Evolutionary conservation across 2,329 filamentous ascomycete genomes (phyloP), one percentile per base, ranked within the genome.

Genomic region (Hirsutella rhossiliensis): DNA sequence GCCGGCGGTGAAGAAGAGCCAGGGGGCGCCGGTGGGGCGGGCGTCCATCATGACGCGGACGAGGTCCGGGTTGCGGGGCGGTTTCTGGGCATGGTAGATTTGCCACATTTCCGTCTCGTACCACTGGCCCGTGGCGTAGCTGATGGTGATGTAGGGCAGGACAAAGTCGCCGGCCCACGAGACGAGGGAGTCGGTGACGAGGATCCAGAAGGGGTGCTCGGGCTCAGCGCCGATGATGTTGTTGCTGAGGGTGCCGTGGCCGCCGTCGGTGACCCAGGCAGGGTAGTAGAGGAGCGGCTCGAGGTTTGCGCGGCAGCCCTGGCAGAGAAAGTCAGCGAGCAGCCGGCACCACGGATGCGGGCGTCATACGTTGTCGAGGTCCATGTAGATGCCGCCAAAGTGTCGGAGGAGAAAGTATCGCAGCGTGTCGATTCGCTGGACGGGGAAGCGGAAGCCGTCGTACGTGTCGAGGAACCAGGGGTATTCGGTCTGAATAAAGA

Each of bases 311-410:
- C 40, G 45, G 32, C 47, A 48, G 30, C 29, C 40, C 47, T 48
- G 11, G 6, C 2, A 6, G 34, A 17, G 12, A n/a, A 37, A 13
- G n/a, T 34, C 8, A 34, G n/a, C 34, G 9, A 37, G n/a, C n/a
- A n/a, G n/a, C n/a, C n/a, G n/a, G 15, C 34, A 17, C 18, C 3
- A 9, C 8, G n/a, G n/a, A 15, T 7, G 17, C 5, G 12, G 9
- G 20, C 12, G 9, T 17, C 17, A 8, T 42, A 46, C 44, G 31
- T 41, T 41, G 61, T 92, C 85, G 40, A 90, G 65, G 56, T 92
- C 85, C 52, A 90, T 79, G 62, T 90, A 90, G 45, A 87, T 80
- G 36, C 86, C 86, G 44, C 86, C 86, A 57, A 78, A 89, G 61
- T 86, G 77, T 43, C 80, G 73, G 29, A 92, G 71, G 18, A 88